phyloP scores from a whole-genome alignment of 495 filamentous ascomycete genomes.

The Penicillium diatomitis region DNA sequence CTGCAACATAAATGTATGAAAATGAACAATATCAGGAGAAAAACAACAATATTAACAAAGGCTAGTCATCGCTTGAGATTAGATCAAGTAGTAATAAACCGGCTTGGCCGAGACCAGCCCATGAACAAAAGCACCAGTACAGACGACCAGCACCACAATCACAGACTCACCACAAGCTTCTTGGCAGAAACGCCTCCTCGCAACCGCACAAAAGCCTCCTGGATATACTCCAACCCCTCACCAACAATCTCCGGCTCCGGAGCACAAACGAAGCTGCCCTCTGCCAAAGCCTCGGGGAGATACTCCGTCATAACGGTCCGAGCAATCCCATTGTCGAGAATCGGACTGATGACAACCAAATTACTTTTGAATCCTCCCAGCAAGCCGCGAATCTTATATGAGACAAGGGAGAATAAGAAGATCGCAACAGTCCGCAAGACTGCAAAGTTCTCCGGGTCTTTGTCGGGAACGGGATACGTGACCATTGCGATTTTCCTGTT shows the following conservation, averaged over 20 bases:
- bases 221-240: conserved; percentile 24
- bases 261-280: conserved; percentile 10
- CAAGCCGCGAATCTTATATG: background rate
- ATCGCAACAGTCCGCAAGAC: background rate
- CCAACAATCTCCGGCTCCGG: conserved; percentile 23
- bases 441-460: background rate
- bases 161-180: background rate
- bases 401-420: background rate
- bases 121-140: no score
- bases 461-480: conserved; percentile 2
- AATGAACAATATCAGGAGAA: no score
- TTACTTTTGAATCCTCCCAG: background rate
- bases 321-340: background rate
- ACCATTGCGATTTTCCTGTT: conserved; percentile 13
- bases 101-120: no score
- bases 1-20: no score
- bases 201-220: conserved; percentile 21
- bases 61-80: no score
- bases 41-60: no score
- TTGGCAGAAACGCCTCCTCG: background rate
- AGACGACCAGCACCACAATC: background rate
- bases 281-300: conserved; percentile 23
- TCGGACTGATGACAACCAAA: background rate
- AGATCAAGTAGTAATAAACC: no score
- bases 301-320: conserved; percentile 19